Evolutionary conservation across 1,139 yeast genomes (phyloP).

Genomic region (Meyerozyma sp.): DNA sequence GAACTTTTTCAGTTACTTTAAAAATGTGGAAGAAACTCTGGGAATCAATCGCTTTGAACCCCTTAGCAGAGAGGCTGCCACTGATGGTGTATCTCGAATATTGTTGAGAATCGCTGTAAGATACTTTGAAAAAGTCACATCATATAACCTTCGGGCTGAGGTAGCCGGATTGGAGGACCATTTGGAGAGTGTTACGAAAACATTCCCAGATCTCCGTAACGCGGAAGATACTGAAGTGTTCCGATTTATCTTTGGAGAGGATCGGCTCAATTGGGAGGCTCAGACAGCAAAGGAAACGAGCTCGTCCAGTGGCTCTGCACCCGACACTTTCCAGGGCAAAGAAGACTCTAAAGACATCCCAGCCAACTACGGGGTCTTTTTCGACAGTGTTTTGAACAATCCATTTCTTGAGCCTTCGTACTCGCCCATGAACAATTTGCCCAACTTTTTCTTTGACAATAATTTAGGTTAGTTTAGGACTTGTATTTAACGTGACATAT

Average conservation of each 20-base stretch:
- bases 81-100: constrained; percentile 17
- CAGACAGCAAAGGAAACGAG: not conserved
- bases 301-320: not conserved
- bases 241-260: constrained; percentile 3
- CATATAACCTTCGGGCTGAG: constrained; percentile 10
- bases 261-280: not conserved
- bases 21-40: constrained; percentile 10
- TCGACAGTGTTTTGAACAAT: not conserved
- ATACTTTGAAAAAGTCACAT: constrained; percentile 18
- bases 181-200: constrained; percentile 15
- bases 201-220: constrained; percentile 22
- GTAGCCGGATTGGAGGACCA: constrained; percentile 17
- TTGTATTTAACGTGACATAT: not conserved
- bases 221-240: constrained; percentile 2
- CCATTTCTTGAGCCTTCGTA: constrained; percentile 4
- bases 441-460: constrained; percentile 38
- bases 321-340: not conserved
- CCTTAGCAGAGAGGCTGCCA: constrained; percentile 19
- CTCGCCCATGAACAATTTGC: constrained; percentile 20
- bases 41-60: constrained; percentile 10
- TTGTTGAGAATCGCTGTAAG: constrained; percentile 21
- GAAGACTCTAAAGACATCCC: not conserved
- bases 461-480: constrained; percentile 17
- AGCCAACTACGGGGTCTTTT: not conserved
- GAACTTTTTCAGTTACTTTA: constrained; percentile 15